Evolutionary conservation across 306 rosid species (phyloP).

Genomic region (Amphicarpaea edgeworthii): DNA sequence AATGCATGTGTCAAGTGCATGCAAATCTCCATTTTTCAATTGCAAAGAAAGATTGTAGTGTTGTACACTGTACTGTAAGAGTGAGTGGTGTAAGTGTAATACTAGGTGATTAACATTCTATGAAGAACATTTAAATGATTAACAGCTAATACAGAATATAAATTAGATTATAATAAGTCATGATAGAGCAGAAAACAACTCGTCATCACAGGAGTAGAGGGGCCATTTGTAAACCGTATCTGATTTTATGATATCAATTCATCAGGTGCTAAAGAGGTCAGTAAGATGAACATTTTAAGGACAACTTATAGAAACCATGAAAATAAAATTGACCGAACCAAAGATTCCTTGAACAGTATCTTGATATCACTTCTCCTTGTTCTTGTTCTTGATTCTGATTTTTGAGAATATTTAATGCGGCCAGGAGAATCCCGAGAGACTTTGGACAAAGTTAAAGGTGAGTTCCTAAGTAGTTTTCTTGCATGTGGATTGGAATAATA

Average conservation of each 20-base stretch:
- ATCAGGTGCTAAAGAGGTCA: constrained; percentile 38
- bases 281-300: constrained; percentile 44
- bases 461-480: constrained; percentile 63
- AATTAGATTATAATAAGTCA: constrained; percentile 38
- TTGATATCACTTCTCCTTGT: constrained; percentile 56
- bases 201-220: constrained; percentile 24
- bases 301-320: constrained; percentile 41
- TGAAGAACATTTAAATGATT: constrained; percentile 48
- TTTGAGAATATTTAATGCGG: constrained; percentile 69
- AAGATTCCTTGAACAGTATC: constrained; percentile 64
- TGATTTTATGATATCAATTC: constrained; percentile 42
- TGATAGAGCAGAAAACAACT: constrained; percentile 35
- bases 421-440: constrained; percentile 62
- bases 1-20: constrained; percentile 58
- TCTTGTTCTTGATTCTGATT: constrained; percentile 72
- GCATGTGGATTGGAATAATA: constrained; percentile 77
- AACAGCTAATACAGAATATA: constrained; percentile 54
- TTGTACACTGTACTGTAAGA: constrained; percentile 25
- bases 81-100: constrained; percentile 38
- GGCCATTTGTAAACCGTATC: constrained; percentile 37
- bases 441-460: constrained; percentile 62
- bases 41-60: constrained; percentile 34
- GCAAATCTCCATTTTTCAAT: constrained; percentile 54
- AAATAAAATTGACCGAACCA: constrained; percentile 7
- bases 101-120: constrained; percentile 47